These are phyloP conservation scores for Boletellus sp. DNA, from an alignment of 768 basidiomycete species.

Conservation along the genomic window DNA sequence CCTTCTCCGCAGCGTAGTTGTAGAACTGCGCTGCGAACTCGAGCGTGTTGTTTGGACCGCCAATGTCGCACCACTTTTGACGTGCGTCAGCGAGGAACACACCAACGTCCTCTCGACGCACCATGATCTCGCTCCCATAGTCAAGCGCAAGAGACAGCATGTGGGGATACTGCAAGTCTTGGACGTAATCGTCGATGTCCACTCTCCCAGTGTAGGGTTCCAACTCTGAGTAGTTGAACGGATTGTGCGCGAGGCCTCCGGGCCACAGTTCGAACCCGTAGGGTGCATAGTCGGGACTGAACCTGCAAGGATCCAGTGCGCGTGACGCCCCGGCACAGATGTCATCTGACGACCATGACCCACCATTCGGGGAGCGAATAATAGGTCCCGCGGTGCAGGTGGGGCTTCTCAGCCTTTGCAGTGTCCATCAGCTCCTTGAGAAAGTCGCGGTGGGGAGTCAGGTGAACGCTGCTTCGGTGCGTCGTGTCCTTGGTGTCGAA, in stretches of 20 bases:
- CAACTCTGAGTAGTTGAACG: conserved; percentile 41
- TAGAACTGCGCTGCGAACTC: conserved; percentile 46
- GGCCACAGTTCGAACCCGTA: conserved; percentile 54
- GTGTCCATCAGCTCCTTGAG: conserved; percentile 47
- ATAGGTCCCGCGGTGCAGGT: conserved; percentile 55
- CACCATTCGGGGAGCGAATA: conserved; percentile 56
- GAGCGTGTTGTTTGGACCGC: conserved; percentile 44
- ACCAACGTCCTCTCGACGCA: conserved; percentile 15
- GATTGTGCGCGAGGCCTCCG: conserved; percentile 50
- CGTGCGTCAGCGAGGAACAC: conserved; percentile 6
- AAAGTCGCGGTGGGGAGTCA: conserved; percentile 51
- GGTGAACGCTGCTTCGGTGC: conserved; percentile 44
- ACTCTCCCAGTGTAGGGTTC: conserved; percentile 55
- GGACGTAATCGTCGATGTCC: conserved; percentile 48
- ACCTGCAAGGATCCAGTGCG: conserved; percentile 33
- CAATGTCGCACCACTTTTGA: conserved; percentile 57
- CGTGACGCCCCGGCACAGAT: background rate
- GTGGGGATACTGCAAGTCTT: conserved; percentile 49
- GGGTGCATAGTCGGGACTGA: conserved; percentile 48
- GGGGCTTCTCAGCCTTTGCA: conserved; percentile 47
- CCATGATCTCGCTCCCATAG: conserved; percentile 56
- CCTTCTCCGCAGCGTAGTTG: conserved; percentile 38
- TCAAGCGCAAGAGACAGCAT: conserved; percentile 46
- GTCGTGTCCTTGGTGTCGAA: conserved; percentile 56
- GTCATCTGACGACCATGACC: conserved; percentile 2